These are phyloP conservation scores for Debaryomyces subglobosus DNA, from an alignment of 1,139 yeast genomes.

Conservation along the genomic window DNA sequence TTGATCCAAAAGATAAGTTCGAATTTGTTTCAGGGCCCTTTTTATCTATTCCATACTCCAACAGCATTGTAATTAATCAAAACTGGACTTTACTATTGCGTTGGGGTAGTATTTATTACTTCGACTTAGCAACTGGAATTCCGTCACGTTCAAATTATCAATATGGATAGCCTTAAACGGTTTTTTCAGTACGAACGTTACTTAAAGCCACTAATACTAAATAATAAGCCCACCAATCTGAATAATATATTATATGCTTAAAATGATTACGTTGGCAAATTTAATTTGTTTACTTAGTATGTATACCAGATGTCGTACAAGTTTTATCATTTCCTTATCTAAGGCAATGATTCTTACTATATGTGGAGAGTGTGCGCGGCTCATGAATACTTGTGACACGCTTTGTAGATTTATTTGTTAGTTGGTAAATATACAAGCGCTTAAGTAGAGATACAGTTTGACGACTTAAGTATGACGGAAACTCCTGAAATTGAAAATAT, in stretches of 20 bases:
- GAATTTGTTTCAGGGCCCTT: neutral
- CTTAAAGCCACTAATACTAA: neutral
- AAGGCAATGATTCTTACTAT: neutral
- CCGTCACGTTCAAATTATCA: neutral
- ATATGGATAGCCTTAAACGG: neutral
- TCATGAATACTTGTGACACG: slow-evolving; percentile 5
- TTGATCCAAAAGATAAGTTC: neutral
- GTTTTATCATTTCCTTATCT: neutral
- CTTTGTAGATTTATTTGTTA: slow-evolving; percentile 1
- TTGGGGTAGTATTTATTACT: neutral
- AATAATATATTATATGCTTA: neutral
- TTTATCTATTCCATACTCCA: neutral
- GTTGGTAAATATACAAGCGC: neutral
- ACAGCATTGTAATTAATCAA: neutral
- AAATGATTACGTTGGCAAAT: neutral
- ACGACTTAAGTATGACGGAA: neutral
- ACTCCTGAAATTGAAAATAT: slow-evolving; percentile 15
- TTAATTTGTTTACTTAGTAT: neutral
- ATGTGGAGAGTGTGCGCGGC: slow-evolving; percentile 7
- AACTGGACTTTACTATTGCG: neutral
- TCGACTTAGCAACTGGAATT: neutral
- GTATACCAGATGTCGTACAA: neutral
- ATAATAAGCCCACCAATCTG: neutral
- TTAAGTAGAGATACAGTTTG: neutral
- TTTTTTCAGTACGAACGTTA: neutral